Evolutionary conservation across 805 yeast species (phyloP).

Genomic region (Pichia exigua): DNA sequence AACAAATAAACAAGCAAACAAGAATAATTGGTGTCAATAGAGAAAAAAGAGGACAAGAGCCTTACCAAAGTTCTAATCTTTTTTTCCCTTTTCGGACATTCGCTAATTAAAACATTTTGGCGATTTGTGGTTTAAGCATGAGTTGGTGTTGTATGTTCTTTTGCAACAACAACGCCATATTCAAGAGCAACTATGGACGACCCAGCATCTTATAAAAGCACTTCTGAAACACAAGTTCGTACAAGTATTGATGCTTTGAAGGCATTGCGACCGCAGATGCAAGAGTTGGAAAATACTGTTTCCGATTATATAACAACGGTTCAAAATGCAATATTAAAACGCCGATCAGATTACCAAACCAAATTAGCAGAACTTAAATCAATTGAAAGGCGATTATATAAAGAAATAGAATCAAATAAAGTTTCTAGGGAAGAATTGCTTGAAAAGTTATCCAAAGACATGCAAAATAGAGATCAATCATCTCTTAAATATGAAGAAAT

Average conservation of each 20-base stretch:
- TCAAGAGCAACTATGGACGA: background rate
- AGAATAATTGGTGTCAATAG: too few species aligned
- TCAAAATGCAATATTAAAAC: slow-evolving; percentile 12
- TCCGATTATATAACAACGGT: slow-evolving; percentile 15
- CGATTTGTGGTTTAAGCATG: background rate
- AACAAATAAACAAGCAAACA: background rate
- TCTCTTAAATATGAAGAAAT: slow-evolving; percentile 35
- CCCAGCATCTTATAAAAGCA: background rate
- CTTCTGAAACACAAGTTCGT: slow-evolving; percentile 8
- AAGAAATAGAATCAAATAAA: slow-evolving; percentile 15
- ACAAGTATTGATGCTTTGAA: slow-evolving; percentile 19
- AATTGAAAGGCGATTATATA: slow-evolving; percentile 15
- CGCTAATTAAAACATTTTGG: background rate
- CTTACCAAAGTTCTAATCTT: too few species aligned
- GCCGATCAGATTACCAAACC: slow-evolving; percentile 18
- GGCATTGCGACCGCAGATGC: slow-evolving; percentile 18
- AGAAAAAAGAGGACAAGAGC: background rate
- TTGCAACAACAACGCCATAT: background rate
- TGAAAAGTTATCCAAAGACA: slow-evolving; percentile 15
- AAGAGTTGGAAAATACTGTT: slow-evolving; percentile 14
- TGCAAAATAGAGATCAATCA: slow-evolving; percentile 25
- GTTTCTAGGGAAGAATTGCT: slow-evolving; percentile 17
- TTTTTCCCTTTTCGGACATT: background rate
- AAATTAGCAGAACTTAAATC: slow-evolving; percentile 16
- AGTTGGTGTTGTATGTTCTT: too few species aligned